Percentiles rank a stretch among this genome's conserved stretches.
Conservation (phyloP, 129 eudicot species). For the Tagetes erecta region DNA sequence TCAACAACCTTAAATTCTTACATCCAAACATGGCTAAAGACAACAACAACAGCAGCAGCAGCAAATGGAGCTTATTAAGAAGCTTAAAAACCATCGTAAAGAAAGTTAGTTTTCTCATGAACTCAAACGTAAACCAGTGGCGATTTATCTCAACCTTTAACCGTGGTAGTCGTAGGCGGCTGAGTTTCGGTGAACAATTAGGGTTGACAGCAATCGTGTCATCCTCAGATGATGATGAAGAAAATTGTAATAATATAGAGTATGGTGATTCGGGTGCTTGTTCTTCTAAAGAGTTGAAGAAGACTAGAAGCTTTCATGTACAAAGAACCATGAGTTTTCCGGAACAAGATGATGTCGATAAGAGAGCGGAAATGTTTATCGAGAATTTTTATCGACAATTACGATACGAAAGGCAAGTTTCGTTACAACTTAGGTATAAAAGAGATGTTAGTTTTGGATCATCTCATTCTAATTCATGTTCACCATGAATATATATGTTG, state of each 20-base stretch:
- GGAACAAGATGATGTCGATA: slow-evolving; percentile 69
- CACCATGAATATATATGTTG: slow-evolving; percentile 32
- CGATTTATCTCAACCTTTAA: slow-evolving; percentile 44
- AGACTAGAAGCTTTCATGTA: slow-evolving; percentile 24
- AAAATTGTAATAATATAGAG: background rate
- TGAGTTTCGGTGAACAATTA: slow-evolving; percentile 43
- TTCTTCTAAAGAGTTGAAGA: slow-evolving; percentile 19
- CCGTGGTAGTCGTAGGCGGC: slow-evolving; percentile 22
- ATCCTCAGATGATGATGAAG: slow-evolving; percentile 17
- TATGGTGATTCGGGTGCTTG: slow-evolving; percentile 18
- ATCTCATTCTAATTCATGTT: slow-evolving; percentile 19
- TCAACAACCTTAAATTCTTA: background rate
- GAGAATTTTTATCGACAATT: slow-evolving; percentile 67
- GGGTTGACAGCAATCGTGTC: slow-evolving; percentile 36
- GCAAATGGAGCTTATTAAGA: slow-evolving; percentile 40
- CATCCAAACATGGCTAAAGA: background rate
- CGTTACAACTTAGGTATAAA: slow-evolving; percentile 59
- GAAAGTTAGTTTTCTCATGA: slow-evolving; percentile 47
- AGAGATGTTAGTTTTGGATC: slow-evolving; percentile 57
- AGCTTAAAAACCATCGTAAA: slow-evolving; percentile 52
- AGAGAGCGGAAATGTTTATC: slow-evolving; percentile 72
- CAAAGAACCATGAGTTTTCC: slow-evolving; percentile 53
- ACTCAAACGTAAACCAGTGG: slow-evolving; percentile 45
- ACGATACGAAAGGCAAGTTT: slow-evolving; percentile 60
- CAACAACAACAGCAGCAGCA: background rate